Base-by-base conservation (phyloP, 371 early-diverging fungal genomes). In the Rhizopus microsporus region DNA sequence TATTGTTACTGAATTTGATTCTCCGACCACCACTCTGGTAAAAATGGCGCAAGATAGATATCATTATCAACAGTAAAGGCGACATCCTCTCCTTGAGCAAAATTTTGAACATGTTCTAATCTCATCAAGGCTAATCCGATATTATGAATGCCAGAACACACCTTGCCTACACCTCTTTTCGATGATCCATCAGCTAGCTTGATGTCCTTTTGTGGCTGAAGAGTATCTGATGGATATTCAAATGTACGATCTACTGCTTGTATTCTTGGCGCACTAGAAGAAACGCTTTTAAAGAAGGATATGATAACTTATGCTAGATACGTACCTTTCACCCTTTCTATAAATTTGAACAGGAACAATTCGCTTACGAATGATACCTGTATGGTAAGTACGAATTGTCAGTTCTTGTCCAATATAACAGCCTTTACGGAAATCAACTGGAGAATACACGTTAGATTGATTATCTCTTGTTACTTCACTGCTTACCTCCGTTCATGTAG, bases 321-420 rank as follows among this genome's bases (percentile, higher is more conserved):
- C 71, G 57, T 78, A 75, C 79, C 63, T 60, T 30, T 79, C 77
- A 16, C 61, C 67, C 16, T 72, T 60, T 3, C 53, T 56, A 45
- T 72, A 82, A 17, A 79, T 60, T 57, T 92, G 85, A 6, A 96
- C 82, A 4, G 98, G 97, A 17, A 97, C 82, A 17, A 97, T 80
- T 38, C 97, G 87, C 75, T 96, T 96, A 42, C 98, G 86, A 37
- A 91, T 90, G 5, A 95, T 93, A 12, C 99, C 99, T 13, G 88
- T 92, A 67, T 97, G 97, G 56, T 95, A 87, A 7, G 96, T 98
- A 46, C 98, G 85, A 69, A 96, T 96, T 0, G 96, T 96, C 62
- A 98, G 80, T 73, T 98, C 99, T 69, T 98, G 98, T 7, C 99
- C 99, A 30, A 97, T 83, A 64, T 98, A 98, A 74, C 99, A 98